Conservation (phyloP, 371 early-diverging fungal genomes). For the Gilbertella persicaria region DNA sequence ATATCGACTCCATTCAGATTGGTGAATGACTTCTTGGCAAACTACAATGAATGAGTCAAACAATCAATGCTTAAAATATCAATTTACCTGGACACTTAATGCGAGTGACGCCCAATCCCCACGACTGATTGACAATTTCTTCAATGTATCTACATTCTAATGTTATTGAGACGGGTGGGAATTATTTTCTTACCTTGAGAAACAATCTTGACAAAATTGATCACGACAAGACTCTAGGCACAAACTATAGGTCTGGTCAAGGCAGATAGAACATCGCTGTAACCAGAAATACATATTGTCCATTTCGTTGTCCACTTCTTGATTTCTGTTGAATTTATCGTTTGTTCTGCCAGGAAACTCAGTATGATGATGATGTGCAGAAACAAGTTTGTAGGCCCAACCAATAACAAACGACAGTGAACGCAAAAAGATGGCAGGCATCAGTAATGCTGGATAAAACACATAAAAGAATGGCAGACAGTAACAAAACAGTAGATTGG, state of each 20-base stretch:
- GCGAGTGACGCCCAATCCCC: slow-evolving; percentile 65
- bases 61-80: slow-evolving; percentile 2
- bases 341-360: slow-evolving; percentile 4
- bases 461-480: slow-evolving; percentile 51
- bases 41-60: slow-evolving; percentile 30
- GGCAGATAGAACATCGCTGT: slow-evolving; percentile 68
- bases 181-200: slow-evolving; percentile 50
- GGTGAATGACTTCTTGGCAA: slow-evolving; percentile 56
- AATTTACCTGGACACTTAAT: slow-evolving; percentile 61
- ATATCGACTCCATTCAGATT: slow-evolving; percentile 64
- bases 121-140: slow-evolving; percentile 63
- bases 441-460: slow-evolving; percentile 45
- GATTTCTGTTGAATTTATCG: slow-evolving; percentile 6
- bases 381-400: slow-evolving; percentile 34
- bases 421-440: slow-evolving; percentile 53
- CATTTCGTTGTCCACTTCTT: slow-evolving; percentile 28
- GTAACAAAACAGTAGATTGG: slow-evolving; percentile 50
- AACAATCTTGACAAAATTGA: slow-evolving; percentile 69
- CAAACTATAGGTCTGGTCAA: slow-evolving; percentile 60
- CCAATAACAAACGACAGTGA: slow-evolving; percentile 41
- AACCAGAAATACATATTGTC: slow-evolving; percentile 65
- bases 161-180: no score
- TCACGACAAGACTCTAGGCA: slow-evolving; percentile 67
- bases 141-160: slow-evolving; percentile 63
- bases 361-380: slow-evolving; percentile 33